phyloP scores from a whole-genome alignment of 257 asterid species.

The Ehretia macrophylla region DNA sequence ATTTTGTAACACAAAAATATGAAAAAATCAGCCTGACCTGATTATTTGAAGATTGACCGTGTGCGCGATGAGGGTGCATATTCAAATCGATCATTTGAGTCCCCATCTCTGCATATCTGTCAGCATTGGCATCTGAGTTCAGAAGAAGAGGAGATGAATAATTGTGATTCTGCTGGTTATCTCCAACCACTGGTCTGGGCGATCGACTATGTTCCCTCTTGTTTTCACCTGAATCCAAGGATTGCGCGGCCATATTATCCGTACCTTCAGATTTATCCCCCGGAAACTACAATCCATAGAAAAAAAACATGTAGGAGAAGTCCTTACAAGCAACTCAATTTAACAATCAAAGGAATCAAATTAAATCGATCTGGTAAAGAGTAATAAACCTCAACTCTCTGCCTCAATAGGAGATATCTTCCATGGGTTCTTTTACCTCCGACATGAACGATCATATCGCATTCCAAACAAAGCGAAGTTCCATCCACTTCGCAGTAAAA shows the following conservation, averaged over 20 bases:
- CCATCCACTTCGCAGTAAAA: conserved; percentile 96
- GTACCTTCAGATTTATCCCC: conserved; percentile 54
- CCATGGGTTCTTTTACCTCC: conserved; percentile 98
- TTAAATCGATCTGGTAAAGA: conserved; percentile 4
- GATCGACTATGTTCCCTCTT: conserved; percentile 29
- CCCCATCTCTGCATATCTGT: conserved; percentile 41
- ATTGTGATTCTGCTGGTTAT: conserved; percentile 34
- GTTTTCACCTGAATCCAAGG: conserved; percentile 29
- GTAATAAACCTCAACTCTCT: conserved; percentile 86
- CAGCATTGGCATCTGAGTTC: conserved; percentile 24
- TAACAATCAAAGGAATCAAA: conserved; percentile 8
- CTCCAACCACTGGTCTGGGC: conserved; percentile 24
- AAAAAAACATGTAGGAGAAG: conserved; percentile 3
- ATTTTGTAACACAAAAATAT: not conserved
- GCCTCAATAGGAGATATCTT: conserved; percentile 86
- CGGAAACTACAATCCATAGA: conserved; percentile 59
- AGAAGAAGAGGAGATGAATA: conserved; percentile 29
- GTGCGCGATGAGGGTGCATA: conserved; percentile 63
- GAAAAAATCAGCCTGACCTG: conserved; percentile 36
- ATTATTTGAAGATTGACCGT: conserved; percentile 46
- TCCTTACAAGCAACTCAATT: not conserved
- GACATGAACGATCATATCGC: conserved; percentile 89
- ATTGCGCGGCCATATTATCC: conserved; percentile 44
- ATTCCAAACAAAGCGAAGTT: conserved; percentile 90
- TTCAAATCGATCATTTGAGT: conserved; percentile 73